These are phyloP conservation scores for Aspergillus mulundensis DNA, from an alignment of 495 filamentous ascomycete species.

Conservation along the genomic window DNA sequence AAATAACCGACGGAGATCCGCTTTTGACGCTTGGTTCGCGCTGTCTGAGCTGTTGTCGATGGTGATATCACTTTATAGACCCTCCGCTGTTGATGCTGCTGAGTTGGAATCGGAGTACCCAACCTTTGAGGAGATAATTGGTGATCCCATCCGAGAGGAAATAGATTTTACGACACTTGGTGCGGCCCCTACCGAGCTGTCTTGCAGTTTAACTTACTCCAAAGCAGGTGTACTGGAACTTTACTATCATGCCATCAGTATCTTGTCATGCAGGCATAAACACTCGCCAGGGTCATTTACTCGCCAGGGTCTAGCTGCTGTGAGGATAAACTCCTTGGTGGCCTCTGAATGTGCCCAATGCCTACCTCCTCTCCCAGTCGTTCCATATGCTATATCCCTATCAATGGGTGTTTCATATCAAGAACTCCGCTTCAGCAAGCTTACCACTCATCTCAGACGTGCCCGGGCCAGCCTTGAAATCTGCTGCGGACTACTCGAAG, in stretches of 20 bases:
- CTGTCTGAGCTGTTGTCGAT: constrained; percentile 55
- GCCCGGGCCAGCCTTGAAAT: constrained; percentile 57
- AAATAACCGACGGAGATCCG: constrained; percentile 24
- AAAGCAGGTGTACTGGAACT: constrained; percentile 57
- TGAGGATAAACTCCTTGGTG: constrained; percentile 60
- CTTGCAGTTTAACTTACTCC: not conserved
- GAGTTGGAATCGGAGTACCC: constrained; percentile 57
- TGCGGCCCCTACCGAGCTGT: constrained; percentile 9
- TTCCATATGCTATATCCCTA: constrained; percentile 64
- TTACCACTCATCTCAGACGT: constrained; percentile 59
- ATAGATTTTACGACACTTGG: constrained; percentile 30
- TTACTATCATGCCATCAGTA: constrained; percentile 66
- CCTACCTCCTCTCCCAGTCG: constrained; percentile 57
- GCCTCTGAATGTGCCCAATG: constrained; percentile 48
- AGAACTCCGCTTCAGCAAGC: constrained; percentile 61
- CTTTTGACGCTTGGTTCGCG: constrained; percentile 50
- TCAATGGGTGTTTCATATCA: constrained; percentile 68
- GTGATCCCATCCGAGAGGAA: constrained; percentile 33
- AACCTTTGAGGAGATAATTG: constrained; percentile 65
- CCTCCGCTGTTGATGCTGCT: constrained; percentile 40
- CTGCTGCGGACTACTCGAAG: constrained; percentile 53
- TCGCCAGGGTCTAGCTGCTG: constrained; percentile 60
- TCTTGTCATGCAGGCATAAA: constrained; percentile 52
- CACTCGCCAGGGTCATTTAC: constrained; percentile 48
- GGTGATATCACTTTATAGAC: constrained; percentile 66